Conservation (phyloP, 495 filamentous ascomycete species). For the Stereocaulon alpinum region DNA sequence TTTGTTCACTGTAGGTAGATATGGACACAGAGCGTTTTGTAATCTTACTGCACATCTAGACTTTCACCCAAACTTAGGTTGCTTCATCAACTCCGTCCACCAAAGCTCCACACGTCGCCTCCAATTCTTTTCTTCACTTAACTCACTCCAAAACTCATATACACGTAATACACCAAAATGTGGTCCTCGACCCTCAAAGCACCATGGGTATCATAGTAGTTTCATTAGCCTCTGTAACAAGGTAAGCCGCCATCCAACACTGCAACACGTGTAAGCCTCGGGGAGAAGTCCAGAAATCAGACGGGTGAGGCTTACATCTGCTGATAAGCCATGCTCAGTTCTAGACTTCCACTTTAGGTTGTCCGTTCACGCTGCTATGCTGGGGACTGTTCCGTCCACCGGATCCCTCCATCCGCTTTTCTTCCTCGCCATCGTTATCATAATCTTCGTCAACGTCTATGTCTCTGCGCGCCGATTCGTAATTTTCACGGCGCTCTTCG, state of each 20-base stretch:
- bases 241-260: background rate
- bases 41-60: no score
- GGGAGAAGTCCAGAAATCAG: background rate
- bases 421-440: constrained; percentile 76
- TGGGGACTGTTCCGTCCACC: constrained; percentile 37
- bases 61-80: no score
- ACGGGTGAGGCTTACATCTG: constrained; percentile 6
- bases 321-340: constrained; percentile 1
- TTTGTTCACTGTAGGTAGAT: background rate
- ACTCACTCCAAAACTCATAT: background rate
- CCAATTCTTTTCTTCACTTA: background rate
- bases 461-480: constrained; percentile 79
- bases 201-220: constrained; percentile 3
- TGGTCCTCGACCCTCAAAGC: background rate
- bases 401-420: constrained; percentile 55
- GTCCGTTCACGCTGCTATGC: constrained; percentile 22
- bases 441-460: constrained; percentile 98
- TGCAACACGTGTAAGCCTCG: background rate
- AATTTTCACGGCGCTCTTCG: constrained; percentile 46
- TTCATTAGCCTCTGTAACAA: background rate
- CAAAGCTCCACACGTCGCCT: background rate
- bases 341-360: constrained; percentile 21
- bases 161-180: background rate
- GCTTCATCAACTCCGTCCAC: background rate
- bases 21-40: background rate